Percentiles rank a stretch among this genome's conserved stretches.
phyloP scores from a whole-genome alignment of 2,329 filamentous ascomycete species.

The Proliferodiscus dingleyae region DNA sequence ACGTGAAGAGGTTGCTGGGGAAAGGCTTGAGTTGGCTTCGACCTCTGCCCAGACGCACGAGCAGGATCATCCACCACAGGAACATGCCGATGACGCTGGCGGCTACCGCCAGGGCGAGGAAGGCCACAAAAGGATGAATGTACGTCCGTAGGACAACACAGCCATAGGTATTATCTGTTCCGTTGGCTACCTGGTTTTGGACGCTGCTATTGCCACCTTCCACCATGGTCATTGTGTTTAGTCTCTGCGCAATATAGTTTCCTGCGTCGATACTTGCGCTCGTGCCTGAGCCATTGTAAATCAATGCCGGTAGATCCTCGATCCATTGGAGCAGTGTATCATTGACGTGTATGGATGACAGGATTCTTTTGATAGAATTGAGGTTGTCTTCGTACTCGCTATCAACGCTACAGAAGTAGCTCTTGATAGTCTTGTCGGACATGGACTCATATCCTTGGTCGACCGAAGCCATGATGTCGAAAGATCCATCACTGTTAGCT shows the following conservation, averaged over 20 bases:
- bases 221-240: background rate
- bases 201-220: background rate
- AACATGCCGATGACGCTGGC: background rate
- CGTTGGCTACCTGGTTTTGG: background rate
- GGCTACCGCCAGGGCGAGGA: background rate
- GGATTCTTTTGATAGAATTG: background rate
- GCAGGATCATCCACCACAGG: background rate
- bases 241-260: background rate
- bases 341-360: background rate
- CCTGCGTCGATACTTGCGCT: background rate
- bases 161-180: background rate
- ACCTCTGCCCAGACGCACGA: background rate
- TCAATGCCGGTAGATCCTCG: background rate
- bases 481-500: background rate
- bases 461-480: background rate
- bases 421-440: background rate
- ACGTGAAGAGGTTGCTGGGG: too few species aligned
- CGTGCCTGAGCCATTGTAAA: background rate
- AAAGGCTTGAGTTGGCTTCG: background rate
- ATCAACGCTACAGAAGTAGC: background rate
- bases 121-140: background rate
- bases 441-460: background rate
- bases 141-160: background rate
- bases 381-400: background rate
- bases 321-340: background rate